Evolutionary conservation across 495 filamentous ascomycete genomes (phyloP), one percentile per base, ranked within the genome.

Genomic region (Penicillium canescens): DNA sequence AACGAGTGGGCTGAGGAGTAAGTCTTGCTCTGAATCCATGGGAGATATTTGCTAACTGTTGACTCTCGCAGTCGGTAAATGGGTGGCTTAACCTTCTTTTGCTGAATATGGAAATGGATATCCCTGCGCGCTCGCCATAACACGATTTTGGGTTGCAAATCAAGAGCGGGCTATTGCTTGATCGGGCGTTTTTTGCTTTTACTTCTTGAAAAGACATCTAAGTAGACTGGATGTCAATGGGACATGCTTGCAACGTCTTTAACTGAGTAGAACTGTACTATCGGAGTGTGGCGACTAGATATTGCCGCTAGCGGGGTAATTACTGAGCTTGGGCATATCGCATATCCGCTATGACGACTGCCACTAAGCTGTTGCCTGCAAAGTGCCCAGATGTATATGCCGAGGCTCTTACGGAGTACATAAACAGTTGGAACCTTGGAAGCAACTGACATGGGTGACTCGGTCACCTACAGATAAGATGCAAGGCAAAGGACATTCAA

Each of bases 1-100:
- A 86, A 88, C 56, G 85, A 85, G 61, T 90, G 86, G 86, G 86
- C 86, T 59, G 83, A 86, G 72, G 85, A 90, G 78, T 79, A 72
- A 73, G 73, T 72, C 16, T 28, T 4, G 14, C 16, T 13, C 18
- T 6, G 11, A 37, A 24, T 16, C 23, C 16, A 31, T 21, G 14
- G 4, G 6, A 34, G 36, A 16, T 23, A 14, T 11, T 18, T 42
- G 26, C 59, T 69, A 58, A 72, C 57, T 10, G 16, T 56, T 33
- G n/a, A 26, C 41, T n/a, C 8, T 54, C 44, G 37, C 28, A 78
- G 75, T 54, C 75, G 75, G 52, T 78, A 67, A 76, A 62, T 50
- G 12, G 16, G 12, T 37, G 5, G 23, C 12, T 21, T 13, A 28
- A 18, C 7, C 20, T 13, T 31, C 6, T 10, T 31, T 31, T 31